These are phyloP conservation scores for Boletus vinaceobasis DNA, from an alignment of 768 basidiomycete species.

Conservation along the genomic window DNA sequence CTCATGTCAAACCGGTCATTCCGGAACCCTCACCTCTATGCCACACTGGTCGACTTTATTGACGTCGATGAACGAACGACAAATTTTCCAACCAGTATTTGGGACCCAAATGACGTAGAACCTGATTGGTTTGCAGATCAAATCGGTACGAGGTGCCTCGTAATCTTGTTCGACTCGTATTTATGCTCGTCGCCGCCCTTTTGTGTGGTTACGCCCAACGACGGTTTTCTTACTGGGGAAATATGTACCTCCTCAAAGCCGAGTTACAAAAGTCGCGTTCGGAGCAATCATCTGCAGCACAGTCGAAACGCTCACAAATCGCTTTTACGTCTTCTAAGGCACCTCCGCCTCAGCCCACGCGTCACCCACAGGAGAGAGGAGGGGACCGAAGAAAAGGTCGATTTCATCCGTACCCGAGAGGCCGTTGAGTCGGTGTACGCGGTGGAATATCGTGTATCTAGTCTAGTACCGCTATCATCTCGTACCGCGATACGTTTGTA, in stretches of 20 bases:
- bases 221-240: background rate
- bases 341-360: slow-evolving; percentile 7
- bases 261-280: slow-evolving; percentile 58
- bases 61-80: slow-evolving; percentile 86
- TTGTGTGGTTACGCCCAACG: slow-evolving; percentile 3
- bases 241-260: slow-evolving; percentile 40
- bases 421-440: slow-evolving; percentile 14
- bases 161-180: slow-evolving; percentile 23
- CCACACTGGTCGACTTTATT: slow-evolving; percentile 92
- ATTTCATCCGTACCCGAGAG: slow-evolving; percentile 29
- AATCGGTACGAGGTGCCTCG: slow-evolving; percentile 57
- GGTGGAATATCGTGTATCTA: slow-evolving; percentile 10
- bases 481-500: background rate
- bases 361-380: slow-evolving; percentile 16
- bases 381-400: slow-evolving; percentile 20
- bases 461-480: slow-evolving; percentile 4
- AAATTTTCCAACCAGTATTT: slow-evolving; percentile 71
- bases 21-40: slow-evolving; percentile 94
- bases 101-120: slow-evolving; percentile 65
- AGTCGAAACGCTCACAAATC: slow-evolving; percentile 61
- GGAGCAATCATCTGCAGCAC: slow-evolving; percentile 54
- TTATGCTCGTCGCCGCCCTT: slow-evolving; percentile 17
- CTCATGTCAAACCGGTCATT: slow-evolving; percentile 91
- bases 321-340: slow-evolving; percentile 47
- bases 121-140: slow-evolving; percentile 74